Percentiles rank a stretch among this genome's conserved stretches.
These are phyloP conservation scores for Pyrenochaeta sp. DNA, from an alignment of 2,329 filamentous ascomycete genomes.

Conservation along the genomic window DNA sequence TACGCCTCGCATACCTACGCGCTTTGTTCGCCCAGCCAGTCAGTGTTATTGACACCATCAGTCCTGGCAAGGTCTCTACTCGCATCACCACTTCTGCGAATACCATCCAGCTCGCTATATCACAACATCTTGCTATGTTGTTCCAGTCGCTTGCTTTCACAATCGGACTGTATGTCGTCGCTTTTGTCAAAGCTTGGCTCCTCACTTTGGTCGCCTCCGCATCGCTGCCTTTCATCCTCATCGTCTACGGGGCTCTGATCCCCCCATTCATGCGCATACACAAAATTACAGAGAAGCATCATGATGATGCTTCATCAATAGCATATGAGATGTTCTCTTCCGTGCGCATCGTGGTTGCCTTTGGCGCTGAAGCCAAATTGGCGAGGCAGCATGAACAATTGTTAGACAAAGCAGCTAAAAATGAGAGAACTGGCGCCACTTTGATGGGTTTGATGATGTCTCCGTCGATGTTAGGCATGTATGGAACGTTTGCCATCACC, in stretches of 20 bases:
- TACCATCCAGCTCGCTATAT: conserved; percentile 63
- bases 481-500: conserved; percentile 47
- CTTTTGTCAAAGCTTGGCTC: conserved; percentile 62
- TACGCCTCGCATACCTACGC: conserved; percentile 60
- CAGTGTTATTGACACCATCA: conserved; percentile 58
- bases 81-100: conserved; percentile 63
- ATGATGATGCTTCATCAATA: conserved; percentile 47
- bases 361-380: conserved; percentile 49
- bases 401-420: conserved; percentile 37
- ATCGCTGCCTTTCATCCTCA: conserved; percentile 51
- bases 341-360: conserved; percentile 47
- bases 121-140: conserved; percentile 62
- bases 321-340: conserved; percentile 52
- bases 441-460: conserved; percentile 46
- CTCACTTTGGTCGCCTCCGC: conserved; percentile 61
- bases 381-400: conserved; percentile 37
- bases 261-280: conserved; percentile 45
- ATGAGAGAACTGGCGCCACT: conserved; percentile 38
- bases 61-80: conserved; percentile 60
- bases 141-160: conserved; percentile 48
- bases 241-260: conserved; percentile 39
- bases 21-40: conserved; percentile 61
- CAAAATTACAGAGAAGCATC: conserved; percentile 40
- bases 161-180: conserved; percentile 53
- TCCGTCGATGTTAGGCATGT: conserved; percentile 46